Conservation (phyloP, 129 eudicot species). For the Mikania micrantha region DNA sequence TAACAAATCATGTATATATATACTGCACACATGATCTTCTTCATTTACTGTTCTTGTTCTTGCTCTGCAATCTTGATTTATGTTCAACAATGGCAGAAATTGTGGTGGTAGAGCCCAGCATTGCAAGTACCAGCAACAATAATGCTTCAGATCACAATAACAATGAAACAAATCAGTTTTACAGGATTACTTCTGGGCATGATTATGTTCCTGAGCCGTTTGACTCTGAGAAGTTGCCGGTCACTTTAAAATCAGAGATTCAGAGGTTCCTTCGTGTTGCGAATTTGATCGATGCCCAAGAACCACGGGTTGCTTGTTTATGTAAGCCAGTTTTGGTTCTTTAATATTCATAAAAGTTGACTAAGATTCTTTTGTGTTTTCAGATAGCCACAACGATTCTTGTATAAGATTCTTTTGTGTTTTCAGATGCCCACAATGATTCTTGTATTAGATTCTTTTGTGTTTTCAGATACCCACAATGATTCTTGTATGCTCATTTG, state of each 20-base stretch:
- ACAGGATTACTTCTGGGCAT: slow-evolving; percentile 45
- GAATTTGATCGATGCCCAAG: slow-evolving; percentile 66
- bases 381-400: background rate
- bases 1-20: slow-evolving; percentile 36
- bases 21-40: slow-evolving; percentile 40
- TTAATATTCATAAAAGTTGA: background rate
- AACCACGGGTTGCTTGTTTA: slow-evolving; percentile 85
- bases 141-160: slow-evolving; percentile 16
- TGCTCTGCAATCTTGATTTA: slow-evolving; percentile 12
- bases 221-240: slow-evolving; percentile 89
- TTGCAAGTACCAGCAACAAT: slow-evolving; percentile 30
- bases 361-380: background rate
- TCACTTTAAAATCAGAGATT: slow-evolving; percentile 78
- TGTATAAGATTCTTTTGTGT: too few relatives aligned
- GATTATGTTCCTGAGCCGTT: slow-evolving; percentile 73
- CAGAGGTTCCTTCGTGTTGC: slow-evolving; percentile 93
- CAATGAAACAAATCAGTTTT: slow-evolving; percentile 23
- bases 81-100: slow-evolving; percentile 60
- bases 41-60: slow-evolving; percentile 10
- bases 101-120: slow-evolving; percentile 60
- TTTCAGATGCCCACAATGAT: background rate
- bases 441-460: background rate
- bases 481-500: slow-evolving; percentile 7
- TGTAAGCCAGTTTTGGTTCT: slow-evolving; percentile 46
- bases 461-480: background rate